Evolutionary conservation across 2,329 filamentous ascomycete genomes (phyloP), one percentile per base, ranked within the genome.

Genomic region (Penicillium sp.): DNA sequence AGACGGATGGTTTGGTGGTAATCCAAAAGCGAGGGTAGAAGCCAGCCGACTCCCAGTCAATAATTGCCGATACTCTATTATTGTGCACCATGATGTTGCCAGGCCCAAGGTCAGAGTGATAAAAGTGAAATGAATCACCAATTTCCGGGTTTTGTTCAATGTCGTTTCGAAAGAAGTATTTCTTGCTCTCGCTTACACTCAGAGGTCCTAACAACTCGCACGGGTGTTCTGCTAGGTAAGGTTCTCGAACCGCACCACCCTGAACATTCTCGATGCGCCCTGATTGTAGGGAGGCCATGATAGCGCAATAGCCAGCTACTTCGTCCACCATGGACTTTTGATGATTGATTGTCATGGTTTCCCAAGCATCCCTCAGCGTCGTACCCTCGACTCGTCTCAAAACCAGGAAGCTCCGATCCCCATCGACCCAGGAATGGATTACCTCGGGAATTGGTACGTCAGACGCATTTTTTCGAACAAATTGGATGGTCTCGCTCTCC

Each of bases 21-120:
- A 52, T 52, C 49, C 49, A 52, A 39, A 52, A 52, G 16, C 22
- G 49, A 24, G 49, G 49, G 24, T 52, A 52, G 27, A 43, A 44
- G 19, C 49, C 49, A 42, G 37, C 35, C 5, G 11, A 19, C 37
- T 52, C 49, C 49, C 49, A 52, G 49, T 52, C 49, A 24, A 52
- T 52, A 16, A 52, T 44, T 10, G 49, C 29, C 8, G 37, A 42
- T n/a, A 52, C 9, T n/a, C 44, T 42, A 6, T 52, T 5, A 21
- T 52, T 31, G 11, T 13, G 10, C 27, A 52, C 21, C 10, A 52
- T 39, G n/a, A 52, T 52, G n/a, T 52, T 52, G 7, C 49, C 37
- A 11, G 49, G 49, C 8, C 35, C 37, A 11, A 52, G 49, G n/a
- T 52, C 49, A 26, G 49, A 21, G 27, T 52, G 49, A 19, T 52